Conservation (phyloP, 305 asterid genomes). For the Stenogyne calaminthoides region DNA sequence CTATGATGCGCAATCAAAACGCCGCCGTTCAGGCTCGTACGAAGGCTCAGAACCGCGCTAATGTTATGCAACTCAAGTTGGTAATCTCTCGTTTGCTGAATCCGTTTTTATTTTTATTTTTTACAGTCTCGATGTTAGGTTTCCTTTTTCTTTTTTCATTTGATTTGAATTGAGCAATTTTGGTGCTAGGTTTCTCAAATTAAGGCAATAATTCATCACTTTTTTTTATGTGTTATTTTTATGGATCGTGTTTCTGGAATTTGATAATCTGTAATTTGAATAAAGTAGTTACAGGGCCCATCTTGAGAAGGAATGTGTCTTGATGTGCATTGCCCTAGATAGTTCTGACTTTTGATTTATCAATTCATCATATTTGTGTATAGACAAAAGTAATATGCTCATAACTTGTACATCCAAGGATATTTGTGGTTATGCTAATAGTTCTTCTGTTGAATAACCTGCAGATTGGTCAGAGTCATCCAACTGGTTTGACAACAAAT, state of each 20-base stretch:
- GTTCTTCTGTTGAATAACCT: constrained; percentile 13
- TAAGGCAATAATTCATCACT: neutral
- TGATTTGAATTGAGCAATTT: constrained; percentile 11
- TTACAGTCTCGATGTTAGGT: constrained; percentile 13
- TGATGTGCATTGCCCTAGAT: neutral
- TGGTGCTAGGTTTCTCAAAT: constrained; percentile 10
- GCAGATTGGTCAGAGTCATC: constrained; percentile 97
- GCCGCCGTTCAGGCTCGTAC: constrained; percentile 94
- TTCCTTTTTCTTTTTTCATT: constrained; percentile 5
- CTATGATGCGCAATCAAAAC: constrained; percentile 87
- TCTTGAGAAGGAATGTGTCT: neutral
- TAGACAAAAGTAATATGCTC: neutral
- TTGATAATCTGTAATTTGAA: constrained; percentile 5
- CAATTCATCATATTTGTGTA: neutral
- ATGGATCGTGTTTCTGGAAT: neutral
- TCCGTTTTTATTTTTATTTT: neutral
- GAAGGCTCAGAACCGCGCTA: constrained; percentile 91
- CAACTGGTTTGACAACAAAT: constrained; percentile 86
- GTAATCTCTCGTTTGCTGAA: constrained; percentile 35
- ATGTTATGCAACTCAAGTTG: constrained; percentile 92
- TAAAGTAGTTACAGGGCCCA: neutral
- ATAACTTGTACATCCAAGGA: neutral
- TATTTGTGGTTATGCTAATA: neutral
- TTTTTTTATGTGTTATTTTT: neutral
- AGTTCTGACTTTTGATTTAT: neutral